Evolutionary conservation across 2,329 filamentous ascomycete genomes (phyloP).

Genomic region (Celoporthe dispersa): DNA sequence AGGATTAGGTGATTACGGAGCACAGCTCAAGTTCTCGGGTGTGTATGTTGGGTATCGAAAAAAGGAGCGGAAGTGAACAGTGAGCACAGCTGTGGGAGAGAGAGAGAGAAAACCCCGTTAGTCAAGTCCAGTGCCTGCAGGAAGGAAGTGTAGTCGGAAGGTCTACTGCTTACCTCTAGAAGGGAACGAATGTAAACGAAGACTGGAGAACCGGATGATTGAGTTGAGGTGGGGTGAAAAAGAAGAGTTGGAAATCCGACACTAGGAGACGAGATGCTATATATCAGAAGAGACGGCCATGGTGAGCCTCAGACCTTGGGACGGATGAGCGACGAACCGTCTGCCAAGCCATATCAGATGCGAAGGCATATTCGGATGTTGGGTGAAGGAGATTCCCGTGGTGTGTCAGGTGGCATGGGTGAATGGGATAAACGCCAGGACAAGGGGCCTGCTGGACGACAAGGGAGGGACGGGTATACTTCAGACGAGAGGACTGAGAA

Average conservation of each 20-base stretch:
- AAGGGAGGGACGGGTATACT: constrained; percentile 11
- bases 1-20: constrained; percentile 40
- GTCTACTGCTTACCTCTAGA: constrained; percentile 48
- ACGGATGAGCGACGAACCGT: constrained; percentile 31
- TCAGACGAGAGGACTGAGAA: neutral
- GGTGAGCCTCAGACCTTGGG: constrained; percentile 22
- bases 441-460: constrained; percentile 24
- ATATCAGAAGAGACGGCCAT: constrained; percentile 35
- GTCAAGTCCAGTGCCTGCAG: no score
- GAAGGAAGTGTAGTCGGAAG: no score
- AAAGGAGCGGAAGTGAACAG: constrained; percentile 50
- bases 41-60: constrained; percentile 37
- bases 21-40: constrained; percentile 51
- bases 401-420: constrained; percentile 45
- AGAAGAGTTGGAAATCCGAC: constrained; percentile 36
- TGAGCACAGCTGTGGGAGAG: constrained; percentile 50
- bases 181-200: constrained; percentile 50
- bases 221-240: constrained; percentile 28
- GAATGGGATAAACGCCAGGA: constrained; percentile 37
- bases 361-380: constrained; percentile 42
- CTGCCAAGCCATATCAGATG: constrained; percentile 39
- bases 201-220: constrained; percentile 40
- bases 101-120: no score
- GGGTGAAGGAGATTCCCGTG: constrained; percentile 44
- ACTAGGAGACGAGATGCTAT: constrained; percentile 43